Conservation (phyloP, 257 asterid species). For the Anisodus acutangulus region DNA sequence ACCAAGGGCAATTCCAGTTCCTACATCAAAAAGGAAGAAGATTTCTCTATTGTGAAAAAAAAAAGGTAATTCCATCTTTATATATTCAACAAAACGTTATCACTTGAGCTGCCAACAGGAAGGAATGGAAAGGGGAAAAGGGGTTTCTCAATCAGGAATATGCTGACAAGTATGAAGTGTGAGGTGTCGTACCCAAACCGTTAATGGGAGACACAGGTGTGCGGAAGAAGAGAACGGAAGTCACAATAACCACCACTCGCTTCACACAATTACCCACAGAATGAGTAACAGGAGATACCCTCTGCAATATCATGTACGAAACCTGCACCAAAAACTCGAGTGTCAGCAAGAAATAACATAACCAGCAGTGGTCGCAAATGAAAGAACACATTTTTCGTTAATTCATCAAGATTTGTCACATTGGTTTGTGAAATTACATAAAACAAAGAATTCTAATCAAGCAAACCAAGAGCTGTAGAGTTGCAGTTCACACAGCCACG, state of each 20-base stretch:
- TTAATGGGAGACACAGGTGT: slow-evolving; percentile 79
- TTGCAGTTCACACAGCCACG: neutral
- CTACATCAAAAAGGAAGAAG: slow-evolving; percentile 44
- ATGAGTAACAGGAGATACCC: slow-evolving; percentile 94
- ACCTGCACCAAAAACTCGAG: slow-evolving; percentile 55
- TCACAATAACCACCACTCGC: slow-evolving; percentile 88
- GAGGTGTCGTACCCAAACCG: slow-evolving; percentile 57
- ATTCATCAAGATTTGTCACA: slow-evolving; percentile 13
- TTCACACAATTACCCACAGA: slow-evolving; percentile 93
- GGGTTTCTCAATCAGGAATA: neutral
- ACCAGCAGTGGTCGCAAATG: neutral
- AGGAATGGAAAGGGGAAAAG: too few species aligned
- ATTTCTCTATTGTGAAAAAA: too few species aligned
- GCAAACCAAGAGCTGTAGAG: neutral
- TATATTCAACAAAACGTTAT: too few species aligned
- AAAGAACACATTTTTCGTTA: neutral
- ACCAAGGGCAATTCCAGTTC: slow-evolving; percentile 84
- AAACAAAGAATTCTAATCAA: neutral
- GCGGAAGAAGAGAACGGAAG: slow-evolving; percentile 87
- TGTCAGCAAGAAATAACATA: slow-evolving; percentile 33
- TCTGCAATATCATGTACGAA: slow-evolving; percentile 89
- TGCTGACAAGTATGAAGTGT: slow-evolving; percentile 11
- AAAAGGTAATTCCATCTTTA: too few species aligned
- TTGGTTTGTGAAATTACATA: neutral
- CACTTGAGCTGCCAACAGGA: neutral